These are phyloP conservation scores for Hymenoscyphus fructigenus DNA, from an alignment of 2,329 filamentous ascomycete genomes.

Conservation along the genomic window DNA sequence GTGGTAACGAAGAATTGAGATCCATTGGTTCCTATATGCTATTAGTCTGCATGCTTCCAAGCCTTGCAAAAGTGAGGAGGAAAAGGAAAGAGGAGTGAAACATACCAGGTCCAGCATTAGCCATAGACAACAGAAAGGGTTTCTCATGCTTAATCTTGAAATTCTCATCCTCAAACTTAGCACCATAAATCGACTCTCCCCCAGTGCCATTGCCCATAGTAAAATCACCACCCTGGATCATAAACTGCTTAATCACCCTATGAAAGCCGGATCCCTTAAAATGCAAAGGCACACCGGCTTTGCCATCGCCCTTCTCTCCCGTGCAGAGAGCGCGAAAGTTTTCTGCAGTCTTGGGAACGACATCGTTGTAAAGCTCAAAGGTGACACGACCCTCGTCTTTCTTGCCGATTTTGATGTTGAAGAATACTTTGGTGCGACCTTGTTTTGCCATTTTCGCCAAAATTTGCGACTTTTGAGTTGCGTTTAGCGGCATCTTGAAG, in stretches of 20 bases:
- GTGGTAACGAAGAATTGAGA: conserved; percentile 99
- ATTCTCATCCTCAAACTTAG: conserved; percentile 97
- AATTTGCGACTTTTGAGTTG: conserved; percentile 36
- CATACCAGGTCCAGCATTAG: conserved; percentile 88
- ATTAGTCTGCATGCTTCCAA: conserved; percentile 11
- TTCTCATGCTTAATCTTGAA: conserved; percentile 89
- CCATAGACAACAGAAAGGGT: conserved; percentile 95
- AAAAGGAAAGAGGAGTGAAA: conserved; percentile 18
- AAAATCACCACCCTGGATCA: conserved; percentile 98
- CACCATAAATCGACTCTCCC: conserved; percentile 95
- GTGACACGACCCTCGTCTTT: conserved; percentile 73
- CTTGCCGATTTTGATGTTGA: conserved; percentile 83
- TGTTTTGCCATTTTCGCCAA: conserved; percentile 36
- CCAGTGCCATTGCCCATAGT: conserved; percentile 92
- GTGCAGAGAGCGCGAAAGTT: conserved; percentile 96
- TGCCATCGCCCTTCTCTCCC: conserved; percentile 85
- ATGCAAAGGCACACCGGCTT: conserved; percentile 79
- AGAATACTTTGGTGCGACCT: conserved; percentile 72
- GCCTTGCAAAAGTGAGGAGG: not conserved
- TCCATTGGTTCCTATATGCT: conserved; percentile 77
- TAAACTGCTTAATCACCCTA: conserved; percentile 97
- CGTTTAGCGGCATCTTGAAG: conserved; percentile 5
- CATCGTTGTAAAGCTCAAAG: conserved; percentile 75
- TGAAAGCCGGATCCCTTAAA: conserved; percentile 95
- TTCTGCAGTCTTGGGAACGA: conserved; percentile 92